Conservation (phyloP, 306 rosid genomes). For the Medicago arabica region DNA sequence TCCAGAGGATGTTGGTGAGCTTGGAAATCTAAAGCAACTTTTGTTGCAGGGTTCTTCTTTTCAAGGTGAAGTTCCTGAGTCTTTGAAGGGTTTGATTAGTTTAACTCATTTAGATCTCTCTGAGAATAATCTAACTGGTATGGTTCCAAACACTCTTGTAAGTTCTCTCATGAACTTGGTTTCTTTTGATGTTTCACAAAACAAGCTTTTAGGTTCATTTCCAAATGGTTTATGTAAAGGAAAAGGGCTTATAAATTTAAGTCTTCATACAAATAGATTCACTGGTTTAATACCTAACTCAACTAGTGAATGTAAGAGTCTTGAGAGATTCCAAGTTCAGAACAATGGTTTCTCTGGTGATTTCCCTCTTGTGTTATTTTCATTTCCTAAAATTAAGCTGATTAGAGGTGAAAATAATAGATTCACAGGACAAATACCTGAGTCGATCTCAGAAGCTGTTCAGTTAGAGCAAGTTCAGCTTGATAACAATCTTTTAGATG, state of each 20-base stretch:
- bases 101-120: conserved; percentile 81
- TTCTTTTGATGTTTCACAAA: conserved; percentile 87
- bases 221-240: conserved; percentile 76
- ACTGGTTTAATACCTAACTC: conserved; percentile 67
- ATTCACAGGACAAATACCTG: conserved; percentile 85
- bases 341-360: conserved; percentile 83
- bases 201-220: conserved; percentile 75
- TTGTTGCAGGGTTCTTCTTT: conserved; percentile 80
- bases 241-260: conserved; percentile 59
- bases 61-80: conserved; percentile 78
- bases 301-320: conserved; percentile 67
- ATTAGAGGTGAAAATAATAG: conserved; percentile 89
- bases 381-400: conserved; percentile 82
- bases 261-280: conserved; percentile 77
- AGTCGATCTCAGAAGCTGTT: conserved; percentile 74
- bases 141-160: conserved; percentile 56
- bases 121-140: conserved; percentile 81
- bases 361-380: conserved; percentile 74
- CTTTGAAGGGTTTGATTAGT: conserved; percentile 63
- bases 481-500: conserved; percentile 74
- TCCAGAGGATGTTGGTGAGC: conserved; percentile 75
- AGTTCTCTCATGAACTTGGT: conserved; percentile 79
- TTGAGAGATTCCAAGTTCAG: conserved; percentile 94
- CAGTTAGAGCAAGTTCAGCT: conserved; percentile 94
- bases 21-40: conserved; percentile 67